phyloP scores from a whole-genome alignment of 2,329 filamentous ascomycete genomes.

The Aspergillus ochraceus region DNA sequence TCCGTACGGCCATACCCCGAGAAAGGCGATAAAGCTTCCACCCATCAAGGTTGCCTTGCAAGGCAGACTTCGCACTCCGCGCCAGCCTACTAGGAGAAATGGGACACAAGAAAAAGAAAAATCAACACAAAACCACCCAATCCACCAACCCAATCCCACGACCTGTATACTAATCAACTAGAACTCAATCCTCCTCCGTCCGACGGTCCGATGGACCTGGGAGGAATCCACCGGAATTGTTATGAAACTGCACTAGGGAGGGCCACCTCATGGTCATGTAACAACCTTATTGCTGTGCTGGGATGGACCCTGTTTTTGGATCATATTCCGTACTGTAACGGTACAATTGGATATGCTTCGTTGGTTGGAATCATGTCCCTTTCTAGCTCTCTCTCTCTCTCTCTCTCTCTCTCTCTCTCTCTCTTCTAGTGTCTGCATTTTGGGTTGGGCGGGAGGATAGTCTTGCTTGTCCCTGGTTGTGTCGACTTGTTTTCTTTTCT shows the following conservation, averaged over 20 bases:
- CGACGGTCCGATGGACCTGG: neutral
- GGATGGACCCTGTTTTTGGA: conserved; percentile 1
- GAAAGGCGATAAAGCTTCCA: neutral
- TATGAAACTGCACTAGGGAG: neutral
- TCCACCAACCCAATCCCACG: neutral
- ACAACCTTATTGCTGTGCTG: conserved; percentile 4
- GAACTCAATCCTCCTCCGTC: neutral
- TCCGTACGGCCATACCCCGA: no score
- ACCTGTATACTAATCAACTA: neutral
- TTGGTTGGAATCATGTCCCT: no score
- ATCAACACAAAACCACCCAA: neutral
- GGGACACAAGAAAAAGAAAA: conserved; percentile 5
- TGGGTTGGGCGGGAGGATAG: neutral
- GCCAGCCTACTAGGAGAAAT: neutral
- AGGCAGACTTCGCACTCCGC: conserved; percentile 10
- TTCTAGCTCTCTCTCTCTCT: no score
- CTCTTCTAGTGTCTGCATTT: no score
- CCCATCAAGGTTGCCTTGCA: conserved; percentile 4
- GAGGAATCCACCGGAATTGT: neutral
- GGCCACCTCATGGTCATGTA: conserved; percentile 3
- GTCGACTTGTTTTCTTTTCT: neutral
- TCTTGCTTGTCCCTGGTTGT: neutral
- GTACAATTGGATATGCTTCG: no score
- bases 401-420: no score
- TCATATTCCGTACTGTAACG: neutral